Base-by-base conservation (phyloP, 2,329 filamentous ascomycete genomes). In the Monilinia fructicola region DNA sequence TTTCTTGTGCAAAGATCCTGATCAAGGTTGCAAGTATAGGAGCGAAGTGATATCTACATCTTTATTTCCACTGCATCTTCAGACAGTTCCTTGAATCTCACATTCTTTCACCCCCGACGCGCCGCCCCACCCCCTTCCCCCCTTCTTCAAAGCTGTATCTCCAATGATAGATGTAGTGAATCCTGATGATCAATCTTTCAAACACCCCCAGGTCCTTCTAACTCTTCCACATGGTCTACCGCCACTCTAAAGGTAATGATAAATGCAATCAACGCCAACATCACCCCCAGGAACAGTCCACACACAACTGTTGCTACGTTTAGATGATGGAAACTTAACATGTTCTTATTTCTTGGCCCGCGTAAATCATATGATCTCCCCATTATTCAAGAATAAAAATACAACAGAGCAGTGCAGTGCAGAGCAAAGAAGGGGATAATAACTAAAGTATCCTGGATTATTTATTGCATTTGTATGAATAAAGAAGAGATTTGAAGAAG, bases 221-320 rank as follows among this genome's bases (percentile, higher is more conserved):
- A 42, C 18, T 56, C 53, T 3, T 50, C 31, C 11, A 65, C 44
- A 40, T 50, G 26, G 26, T 65, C 62, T 7, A 65, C 53, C 42
- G 62, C 62, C 28, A 65, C 18, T 23, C 62, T 35, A 65, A 65
- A 65, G 4, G 53, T 59, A 58, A 65, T 3, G n/a, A 65, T 28
- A 31, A 65, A 65, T 7, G 18, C 28, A 26, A 65, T 58, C 1
- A 65, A 10, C 14, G 62, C 62, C 53, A 65, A 11, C 11, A 65
- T 58, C 50, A 58, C 31, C 16, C 62, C 62, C 18, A 65, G 23
- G 23, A 65, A 65, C 2, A 65, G 59, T 16, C 62, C 62, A 48
- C 62, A 65, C 11, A 65, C 53, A 40, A 65, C 54, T 26, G 53
- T 48, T n/a, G 62, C 62, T 44, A 42, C 42, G 40, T 44, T 35